A percentile compares a stretch with the other conserved stretches of the same genome.
phyloP scores from a whole-genome alignment of 768 basidiomycete genomes.

The Lentinula boryana region DNA sequence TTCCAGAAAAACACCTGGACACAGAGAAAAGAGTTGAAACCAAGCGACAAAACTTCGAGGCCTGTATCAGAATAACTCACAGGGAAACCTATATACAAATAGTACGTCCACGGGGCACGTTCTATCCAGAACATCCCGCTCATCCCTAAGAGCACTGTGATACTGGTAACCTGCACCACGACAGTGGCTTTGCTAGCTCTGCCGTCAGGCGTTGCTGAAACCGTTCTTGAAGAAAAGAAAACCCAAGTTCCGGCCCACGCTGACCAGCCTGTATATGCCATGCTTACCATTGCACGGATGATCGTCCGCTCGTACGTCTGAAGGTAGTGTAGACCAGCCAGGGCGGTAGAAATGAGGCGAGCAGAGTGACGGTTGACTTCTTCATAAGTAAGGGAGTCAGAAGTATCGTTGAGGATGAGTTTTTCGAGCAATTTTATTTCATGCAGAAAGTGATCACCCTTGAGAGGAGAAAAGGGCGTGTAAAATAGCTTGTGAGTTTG shows the following conservation, averaged over 20 bases:
- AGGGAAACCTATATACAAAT: slow-evolving; percentile 70
- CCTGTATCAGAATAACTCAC: not conserved
- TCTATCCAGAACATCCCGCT: slow-evolving; percentile 49
- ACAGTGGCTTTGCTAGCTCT: not conserved
- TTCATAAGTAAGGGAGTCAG: slow-evolving; percentile 20
- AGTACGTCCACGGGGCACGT: slow-evolving; percentile 64
- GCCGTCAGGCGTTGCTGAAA: not conserved
- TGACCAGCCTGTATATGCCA: slow-evolving; percentile 76
- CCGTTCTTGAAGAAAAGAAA: slow-evolving; percentile 20
- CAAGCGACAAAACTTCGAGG: too few species aligned
- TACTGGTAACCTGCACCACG: not conserved
- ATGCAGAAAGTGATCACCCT: slow-evolving; percentile 23
- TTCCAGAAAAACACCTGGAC: not conserved
- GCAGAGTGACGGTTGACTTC: slow-evolving; percentile 41
- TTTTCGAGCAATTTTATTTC: slow-evolving; percentile 37
- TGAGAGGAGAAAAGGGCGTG: slow-evolving; percentile 42
- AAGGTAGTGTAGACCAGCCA: slow-evolving; percentile 68
- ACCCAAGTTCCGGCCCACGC: slow-evolving; percentile 59
- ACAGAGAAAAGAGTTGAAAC: too few species aligned
- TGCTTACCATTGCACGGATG: slow-evolving; percentile 61
- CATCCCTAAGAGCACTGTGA: slow-evolving; percentile 33
- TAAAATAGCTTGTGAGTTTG: slow-evolving; percentile 52
- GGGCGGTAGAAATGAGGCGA: slow-evolving; percentile 44
- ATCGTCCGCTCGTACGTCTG: slow-evolving; percentile 80
- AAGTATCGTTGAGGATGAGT: slow-evolving; percentile 35